phyloP scores from a whole-genome alignment of 1,139 yeast genomes.

The Geotrichum australiense region DNA sequence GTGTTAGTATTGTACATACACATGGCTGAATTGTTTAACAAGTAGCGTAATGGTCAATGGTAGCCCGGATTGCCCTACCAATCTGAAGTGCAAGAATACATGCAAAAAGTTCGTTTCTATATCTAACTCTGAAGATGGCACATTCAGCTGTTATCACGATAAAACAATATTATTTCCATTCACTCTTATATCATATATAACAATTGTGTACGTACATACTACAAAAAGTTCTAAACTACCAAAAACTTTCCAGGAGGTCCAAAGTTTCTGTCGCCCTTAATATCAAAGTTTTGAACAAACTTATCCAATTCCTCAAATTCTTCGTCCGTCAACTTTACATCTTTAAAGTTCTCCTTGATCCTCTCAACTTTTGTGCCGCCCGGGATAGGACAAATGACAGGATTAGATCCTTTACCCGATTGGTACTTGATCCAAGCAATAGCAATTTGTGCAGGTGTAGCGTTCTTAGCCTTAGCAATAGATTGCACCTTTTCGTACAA shows the following conservation, averaged over 20 bases:
- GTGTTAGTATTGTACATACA: no score
- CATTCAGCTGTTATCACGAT: no score
- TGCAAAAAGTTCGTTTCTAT: no score
- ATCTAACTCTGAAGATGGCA: no score
- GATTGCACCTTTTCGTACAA: constrained; percentile 43
- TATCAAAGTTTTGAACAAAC: constrained; percentile 37
- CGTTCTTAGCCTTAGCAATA: constrained; percentile 41
- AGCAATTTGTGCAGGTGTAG: constrained; percentile 62
- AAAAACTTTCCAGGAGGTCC: constrained; percentile 15
- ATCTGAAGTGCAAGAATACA: no score
- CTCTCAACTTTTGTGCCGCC: constrained; percentile 56
- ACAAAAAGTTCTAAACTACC: no score
- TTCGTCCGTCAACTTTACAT: constrained; percentile 42
- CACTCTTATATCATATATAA: no score
- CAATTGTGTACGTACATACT: no score
- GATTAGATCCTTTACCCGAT: constrained; percentile 40
- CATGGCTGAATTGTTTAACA: no score
- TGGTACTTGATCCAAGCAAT: constrained; percentile 57
- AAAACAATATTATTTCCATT: no score
- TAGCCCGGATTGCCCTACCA: no score
- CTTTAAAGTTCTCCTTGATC: constrained; percentile 51
- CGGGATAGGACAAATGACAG: constrained; percentile 70
- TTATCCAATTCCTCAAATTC: constrained; percentile 44
- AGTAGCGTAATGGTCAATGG: no score
- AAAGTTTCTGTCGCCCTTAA: constrained; percentile 49